Evolutionary conservation across 164 flowering plant species (phyloP), one percentile per base, ranked within the genome.

Genomic region (Kalanchoe fedtschenkoi): DNA sequence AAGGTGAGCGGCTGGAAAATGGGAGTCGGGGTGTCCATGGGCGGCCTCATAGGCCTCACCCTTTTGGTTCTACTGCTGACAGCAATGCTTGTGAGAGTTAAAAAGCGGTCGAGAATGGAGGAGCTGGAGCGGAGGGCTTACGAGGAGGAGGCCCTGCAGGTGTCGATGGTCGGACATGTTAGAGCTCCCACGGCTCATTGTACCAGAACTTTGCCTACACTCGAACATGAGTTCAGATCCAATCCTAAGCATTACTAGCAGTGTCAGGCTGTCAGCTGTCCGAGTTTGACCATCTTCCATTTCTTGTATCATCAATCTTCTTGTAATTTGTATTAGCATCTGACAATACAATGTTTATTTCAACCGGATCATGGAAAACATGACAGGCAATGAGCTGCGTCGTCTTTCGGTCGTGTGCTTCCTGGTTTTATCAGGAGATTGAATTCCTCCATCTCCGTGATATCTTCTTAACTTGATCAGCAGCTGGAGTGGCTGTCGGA

Each of bases 361-460:
- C 19, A 16, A 43, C 16, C n/a, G 1, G 47, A 22, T 43, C 19
- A 15, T 17, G 19, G 47, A 43, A 13, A 43, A 22, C 47, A 16
- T 2, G 4, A 4, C 24, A 2, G 6, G 5, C 0, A 6, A 8
- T 6, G 53, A 42, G 46, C 46, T 11, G 53, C n/a, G n/a, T n/a
- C n/a, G n/a, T n/a, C n/a, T n/a, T n/a, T n/a, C n/a, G n/a, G n/a
- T n/a, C n/a, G n/a, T 17, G 26, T 44, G 10, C 5, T 44, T 44
- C 5, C 7, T 4, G 7, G 22, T 6, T 3, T 44, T 46, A 7
- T 85, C 69, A 90, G 34, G 98, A 93, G 68, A 90, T 88, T 26
- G 98, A 90, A 64, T 93, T 93, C 67, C 96, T 85, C 97, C 97
- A 89, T 70, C 95, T 80, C 71, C 97, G 80, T 22, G 85, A 84